Percentiles rank a stretch among this genome's conserved stretches.
Conservation (phyloP, 441 rosid species). For the Adansonia grandidieri region DNA sequence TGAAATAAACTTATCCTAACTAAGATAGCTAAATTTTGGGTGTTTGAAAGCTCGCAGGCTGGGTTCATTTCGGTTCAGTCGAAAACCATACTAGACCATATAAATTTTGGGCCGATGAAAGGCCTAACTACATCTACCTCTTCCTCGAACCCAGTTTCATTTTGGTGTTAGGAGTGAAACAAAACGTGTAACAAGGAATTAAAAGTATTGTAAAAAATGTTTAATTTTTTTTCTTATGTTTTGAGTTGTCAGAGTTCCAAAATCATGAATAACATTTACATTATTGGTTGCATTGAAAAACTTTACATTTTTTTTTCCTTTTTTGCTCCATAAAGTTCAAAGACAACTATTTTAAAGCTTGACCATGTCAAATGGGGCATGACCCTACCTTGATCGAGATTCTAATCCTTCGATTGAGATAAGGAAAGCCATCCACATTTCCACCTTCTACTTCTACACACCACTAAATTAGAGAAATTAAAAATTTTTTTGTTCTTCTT, state of each 20-base stretch:
- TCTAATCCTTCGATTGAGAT: slow-evolving; percentile 29
- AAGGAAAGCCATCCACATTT: slow-evolving; percentile 19
- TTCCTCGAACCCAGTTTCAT: background rate
- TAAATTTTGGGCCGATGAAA: background rate
- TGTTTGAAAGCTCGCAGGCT: background rate
- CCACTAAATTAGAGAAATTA: background rate
- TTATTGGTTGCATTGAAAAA: no score
- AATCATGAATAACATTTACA: no score
- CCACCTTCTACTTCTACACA: background rate
- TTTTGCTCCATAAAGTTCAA: background rate
- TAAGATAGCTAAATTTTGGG: background rate
- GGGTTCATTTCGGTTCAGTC: background rate
- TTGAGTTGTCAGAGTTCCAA: no score
- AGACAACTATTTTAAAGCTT: background rate
- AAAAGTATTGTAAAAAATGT: no score
- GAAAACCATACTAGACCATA: background rate
- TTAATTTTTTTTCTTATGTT: no score
- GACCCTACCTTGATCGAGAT: slow-evolving; percentile 23
- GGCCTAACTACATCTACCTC: background rate
- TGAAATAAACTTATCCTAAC: background rate
- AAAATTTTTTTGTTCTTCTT: background rate
- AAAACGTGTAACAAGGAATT: background rate
- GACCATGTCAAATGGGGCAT: background rate
- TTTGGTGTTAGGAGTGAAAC: background rate
- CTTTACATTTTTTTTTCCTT: background rate